A percentile compares a stretch with the other conserved stretches of the same genome.
Evolutionary conservation across 305 asterid species (phyloP).

Genomic region (Fraxinus floribunda): DNA sequence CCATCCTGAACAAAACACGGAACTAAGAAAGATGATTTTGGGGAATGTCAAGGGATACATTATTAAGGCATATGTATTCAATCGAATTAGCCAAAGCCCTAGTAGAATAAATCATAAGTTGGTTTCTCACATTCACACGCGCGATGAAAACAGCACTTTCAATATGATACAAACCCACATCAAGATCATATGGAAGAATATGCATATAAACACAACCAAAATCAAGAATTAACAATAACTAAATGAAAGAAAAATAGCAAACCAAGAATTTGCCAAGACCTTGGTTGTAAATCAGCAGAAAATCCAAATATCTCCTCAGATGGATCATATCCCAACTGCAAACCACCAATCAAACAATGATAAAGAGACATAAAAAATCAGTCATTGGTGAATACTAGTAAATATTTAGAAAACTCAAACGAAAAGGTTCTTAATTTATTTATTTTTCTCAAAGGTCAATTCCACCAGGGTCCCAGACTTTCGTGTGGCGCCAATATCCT

Average conservation of each 20-base stretch:
- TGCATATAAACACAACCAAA: conserved; percentile 8
- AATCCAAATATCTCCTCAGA: conserved; percentile 85
- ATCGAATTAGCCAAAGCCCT: neutral
- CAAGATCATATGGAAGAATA: neutral
- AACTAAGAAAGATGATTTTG: neutral
- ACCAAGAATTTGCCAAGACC: conserved; percentile 41
- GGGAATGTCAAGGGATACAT: neutral
- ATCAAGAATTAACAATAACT: conserved; percentile 2
- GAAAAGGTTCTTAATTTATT: neutral
- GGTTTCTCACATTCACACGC: neutral
- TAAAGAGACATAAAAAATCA: neutral
- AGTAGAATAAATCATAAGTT: neutral
- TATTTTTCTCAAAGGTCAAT: neutral
- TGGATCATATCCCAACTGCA: conserved; percentile 76
- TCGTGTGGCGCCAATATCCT: too few species aligned
- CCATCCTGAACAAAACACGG: conserved; percentile 40
- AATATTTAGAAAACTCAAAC: neutral
- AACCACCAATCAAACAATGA: conserved; percentile 17
- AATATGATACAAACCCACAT: neutral
- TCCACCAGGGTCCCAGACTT: too few species aligned
- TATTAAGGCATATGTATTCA: neutral
- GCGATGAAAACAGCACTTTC: conserved; percentile 5
- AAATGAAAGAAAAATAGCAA: neutral
- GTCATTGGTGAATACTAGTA: neutral
- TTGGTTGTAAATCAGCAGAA: conserved; percentile 61